Evolutionary conservation across 1,284 basidiomycete genomes (phyloP).

Genomic region (Cryptococcus wingfieldii): DNA sequence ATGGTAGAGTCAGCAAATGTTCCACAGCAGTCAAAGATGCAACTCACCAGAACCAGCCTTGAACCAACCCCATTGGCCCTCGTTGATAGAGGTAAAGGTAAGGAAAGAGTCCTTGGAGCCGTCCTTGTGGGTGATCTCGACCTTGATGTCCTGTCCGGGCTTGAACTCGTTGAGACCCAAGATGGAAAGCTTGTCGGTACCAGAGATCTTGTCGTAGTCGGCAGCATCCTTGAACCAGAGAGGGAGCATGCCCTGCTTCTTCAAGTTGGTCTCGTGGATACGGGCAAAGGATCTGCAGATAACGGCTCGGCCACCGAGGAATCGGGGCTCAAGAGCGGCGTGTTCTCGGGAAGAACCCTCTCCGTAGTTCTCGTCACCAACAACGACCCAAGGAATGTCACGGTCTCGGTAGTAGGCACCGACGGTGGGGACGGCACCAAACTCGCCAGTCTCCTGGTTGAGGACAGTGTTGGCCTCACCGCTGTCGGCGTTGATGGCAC

Average conservation of each 20-base stretch:
- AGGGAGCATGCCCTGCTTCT: constrained; percentile 77
- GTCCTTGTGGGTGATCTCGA: constrained; percentile 75
- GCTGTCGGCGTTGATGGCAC: constrained; percentile 93
- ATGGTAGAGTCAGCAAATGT: neutral
- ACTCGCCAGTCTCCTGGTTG: constrained; percentile 87
- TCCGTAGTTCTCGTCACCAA: constrained; percentile 92
- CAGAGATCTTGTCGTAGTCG: constrained; percentile 85
- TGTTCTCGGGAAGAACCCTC: constrained; percentile 98
- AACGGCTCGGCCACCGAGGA: constrained; percentile 91
- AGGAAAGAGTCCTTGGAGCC: constrained; percentile 63
- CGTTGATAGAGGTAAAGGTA: constrained; percentile 38
- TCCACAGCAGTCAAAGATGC: neutral
- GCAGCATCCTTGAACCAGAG: constrained; percentile 80
- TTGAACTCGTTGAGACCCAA: constrained; percentile 75
- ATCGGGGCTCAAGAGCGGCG: constrained; percentile 95
- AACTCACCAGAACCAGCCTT: constrained; percentile 70
- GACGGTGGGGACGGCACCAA: constrained; percentile 75
- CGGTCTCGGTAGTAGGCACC: constrained; percentile 83
- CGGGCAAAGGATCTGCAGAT: constrained; percentile 93
- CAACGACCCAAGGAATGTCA: constrained; percentile 91
- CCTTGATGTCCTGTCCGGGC: constrained; percentile 80
- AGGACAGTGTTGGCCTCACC: constrained; percentile 93
- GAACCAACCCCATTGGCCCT: constrained; percentile 92
- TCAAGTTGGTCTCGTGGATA: constrained; percentile 95
- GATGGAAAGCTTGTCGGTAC: constrained; percentile 78